phyloP scores from a whole-genome alignment of 73 alveolate genomes.

The Uronychia binucleata region DNA sequence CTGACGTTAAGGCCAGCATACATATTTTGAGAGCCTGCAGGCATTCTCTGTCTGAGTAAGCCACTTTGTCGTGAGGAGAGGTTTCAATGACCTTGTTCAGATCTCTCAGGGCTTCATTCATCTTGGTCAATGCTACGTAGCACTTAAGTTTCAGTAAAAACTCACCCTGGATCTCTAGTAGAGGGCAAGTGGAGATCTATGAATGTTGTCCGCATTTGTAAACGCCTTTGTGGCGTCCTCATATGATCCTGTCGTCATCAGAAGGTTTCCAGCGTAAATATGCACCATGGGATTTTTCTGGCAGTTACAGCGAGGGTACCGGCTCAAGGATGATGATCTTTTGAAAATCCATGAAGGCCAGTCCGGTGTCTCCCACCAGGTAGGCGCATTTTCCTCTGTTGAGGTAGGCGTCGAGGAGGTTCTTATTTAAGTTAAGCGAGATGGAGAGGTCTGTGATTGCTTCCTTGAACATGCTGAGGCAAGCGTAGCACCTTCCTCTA shows the following conservation, averaged over 20 bases:
- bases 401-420: conserved; percentile 65
- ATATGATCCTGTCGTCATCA: conserved; percentile 72
- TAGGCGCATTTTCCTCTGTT: conserved; percentile 79
- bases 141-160: conserved; percentile 12
- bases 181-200: conserved; percentile 39
- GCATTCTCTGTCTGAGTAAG: conserved; percentile 63
- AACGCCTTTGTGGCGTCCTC: conserved; percentile 85
- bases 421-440: conserved; percentile 66
- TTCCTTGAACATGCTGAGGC: conserved; percentile 66
- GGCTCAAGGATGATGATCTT: conserved; percentile 68
- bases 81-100: conserved; percentile 61
- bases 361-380: conserved; percentile 69
- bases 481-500: conserved; percentile 76
- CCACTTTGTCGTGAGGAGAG: conserved; percentile 69
- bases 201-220: conserved; percentile 74
- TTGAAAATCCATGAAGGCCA: conserved; percentile 76
- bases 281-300: conserved; percentile 77
- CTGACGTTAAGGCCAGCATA: background rate
- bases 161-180: conserved; percentile 11
- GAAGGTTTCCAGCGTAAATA: conserved; percentile 73
- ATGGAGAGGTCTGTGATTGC: conserved; percentile 71
- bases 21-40: conserved; percentile 38
- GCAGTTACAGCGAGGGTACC: background rate
- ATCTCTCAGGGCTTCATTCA: conserved; percentile 56
- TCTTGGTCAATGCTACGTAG: conserved; percentile 60